These are phyloP conservation scores for Massariosphaeria phaeospora DNA, from an alignment of 495 filamentous ascomycete species.

Conservation along the genomic window DNA sequence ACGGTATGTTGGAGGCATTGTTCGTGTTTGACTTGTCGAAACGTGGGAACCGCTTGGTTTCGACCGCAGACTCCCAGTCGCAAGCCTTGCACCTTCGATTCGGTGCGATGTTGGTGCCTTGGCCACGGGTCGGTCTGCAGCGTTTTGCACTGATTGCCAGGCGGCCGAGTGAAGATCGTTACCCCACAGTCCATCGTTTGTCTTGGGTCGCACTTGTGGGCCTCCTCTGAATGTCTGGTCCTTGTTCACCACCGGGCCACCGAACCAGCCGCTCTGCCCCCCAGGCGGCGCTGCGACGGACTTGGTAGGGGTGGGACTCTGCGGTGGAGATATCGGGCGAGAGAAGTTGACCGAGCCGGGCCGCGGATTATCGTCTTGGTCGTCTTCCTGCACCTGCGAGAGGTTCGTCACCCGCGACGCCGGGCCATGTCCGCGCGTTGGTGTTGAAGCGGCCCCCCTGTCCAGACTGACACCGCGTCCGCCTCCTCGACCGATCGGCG, in stretches of 20 bases:
- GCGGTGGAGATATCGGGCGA: conserved; percentile 59
- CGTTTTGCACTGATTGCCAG: conserved; percentile 43
- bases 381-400: conserved; percentile 45
- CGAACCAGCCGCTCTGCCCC: conserved; percentile 40
- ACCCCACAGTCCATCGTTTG: conserved; percentile 8
- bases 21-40: neutral
- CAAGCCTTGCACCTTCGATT: conserved; percentile 46
- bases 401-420: conserved; percentile 32
- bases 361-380: conserved; percentile 56
- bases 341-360: conserved; percentile 91
- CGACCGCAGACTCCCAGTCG: conserved; percentile 31
- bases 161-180: conserved; percentile 37
- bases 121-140: conserved; percentile 48
- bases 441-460: conserved; percentile 31
- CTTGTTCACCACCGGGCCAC: conserved; percentile 26
- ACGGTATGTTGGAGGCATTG: neutral
- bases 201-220: conserved; percentile 5
- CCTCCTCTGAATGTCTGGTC: conserved; percentile 16
- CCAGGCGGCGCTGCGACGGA: conserved; percentile 33
- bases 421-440: conserved; percentile 11
- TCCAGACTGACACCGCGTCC: conserved; percentile 48
- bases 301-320: conserved; percentile 40
- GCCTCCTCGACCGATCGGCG: conserved; percentile 41
- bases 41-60: conserved; percentile 42
- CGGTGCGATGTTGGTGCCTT: conserved; percentile 46